Evolutionary conservation across 2,329 filamentous ascomycete genomes (phyloP).

Genomic region (Metarhizium sp.): DNA sequence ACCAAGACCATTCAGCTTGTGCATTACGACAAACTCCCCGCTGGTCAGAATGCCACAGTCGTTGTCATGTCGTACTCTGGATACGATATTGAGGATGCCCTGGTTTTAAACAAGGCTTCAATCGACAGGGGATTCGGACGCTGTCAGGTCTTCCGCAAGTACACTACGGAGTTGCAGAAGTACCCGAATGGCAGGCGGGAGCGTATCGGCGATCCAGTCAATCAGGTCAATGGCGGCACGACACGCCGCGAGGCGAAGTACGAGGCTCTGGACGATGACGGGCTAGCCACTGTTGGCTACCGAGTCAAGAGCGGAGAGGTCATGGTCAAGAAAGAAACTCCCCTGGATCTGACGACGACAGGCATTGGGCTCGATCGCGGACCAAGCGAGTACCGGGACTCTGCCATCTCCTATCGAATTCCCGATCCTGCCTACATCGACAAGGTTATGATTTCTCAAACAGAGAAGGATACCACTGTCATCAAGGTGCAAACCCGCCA

Average conservation of each 20-base stretch:
- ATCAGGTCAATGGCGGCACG: constrained; percentile 47
- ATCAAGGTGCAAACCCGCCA: constrained; percentile 96
- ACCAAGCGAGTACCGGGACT: constrained; percentile 55
- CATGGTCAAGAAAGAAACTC: constrained; percentile 84
- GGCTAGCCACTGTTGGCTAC: constrained; percentile 78
- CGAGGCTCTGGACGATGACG: constrained; percentile 70
- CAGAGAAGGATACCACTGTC: constrained; percentile 74
- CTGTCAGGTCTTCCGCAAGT: constrained; percentile 97
- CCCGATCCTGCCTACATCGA: constrained; percentile 84
- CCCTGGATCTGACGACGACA: constrained; percentile 65
- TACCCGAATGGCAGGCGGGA: constrained; percentile 73
- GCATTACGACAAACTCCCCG: constrained; percentile 94
- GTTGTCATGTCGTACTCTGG: constrained; percentile 99
- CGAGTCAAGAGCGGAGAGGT: constrained; percentile 70
- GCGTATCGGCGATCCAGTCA: constrained; percentile 50
- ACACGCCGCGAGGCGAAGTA: constrained; percentile 57
- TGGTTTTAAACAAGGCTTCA: constrained; percentile 94
- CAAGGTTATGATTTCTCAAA: constrained; percentile 89
- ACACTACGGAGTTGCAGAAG: constrained; percentile 74
- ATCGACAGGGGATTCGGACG: constrained; percentile 91
- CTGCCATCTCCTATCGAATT: constrained; percentile 69
- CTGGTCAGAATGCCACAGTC: constrained; percentile 92
- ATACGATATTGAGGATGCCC: constrained; percentile 97
- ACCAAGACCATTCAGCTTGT: constrained; percentile 94
- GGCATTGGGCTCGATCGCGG: constrained; percentile 60